phyloP scores from a whole-genome alignment of 441 rosid species.

The Pelargonium cotyledonis region DNA sequence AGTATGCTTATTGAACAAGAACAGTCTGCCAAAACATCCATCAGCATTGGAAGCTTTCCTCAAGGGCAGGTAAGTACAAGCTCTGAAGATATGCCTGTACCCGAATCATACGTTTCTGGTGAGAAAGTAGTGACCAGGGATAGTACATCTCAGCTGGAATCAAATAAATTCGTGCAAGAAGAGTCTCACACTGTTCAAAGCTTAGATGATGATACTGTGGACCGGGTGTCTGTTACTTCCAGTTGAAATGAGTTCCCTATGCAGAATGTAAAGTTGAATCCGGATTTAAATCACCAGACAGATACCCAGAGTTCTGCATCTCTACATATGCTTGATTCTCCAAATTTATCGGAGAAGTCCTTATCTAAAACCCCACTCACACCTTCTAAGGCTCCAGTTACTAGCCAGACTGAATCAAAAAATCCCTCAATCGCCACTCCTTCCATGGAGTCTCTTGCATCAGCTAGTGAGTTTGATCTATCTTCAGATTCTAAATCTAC shows the following conservation, averaged over 20 bases:
- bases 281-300: constrained; percentile 38
- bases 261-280: constrained; percentile 34
- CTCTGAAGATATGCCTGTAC: constrained; percentile 62
- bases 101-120: constrained; percentile 38
- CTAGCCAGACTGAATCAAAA: constrained; percentile 52
- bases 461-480: constrained; percentile 60
- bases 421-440: constrained; percentile 42
- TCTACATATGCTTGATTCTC: constrained; percentile 58
- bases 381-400: constrained; percentile 64
- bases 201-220: constrained; percentile 45
- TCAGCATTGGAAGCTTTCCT: constrained; percentile 89
- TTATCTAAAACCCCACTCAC: constrained; percentile 47
- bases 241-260: constrained; percentile 47
- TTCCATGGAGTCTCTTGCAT: constrained; percentile 60
- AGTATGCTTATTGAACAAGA: constrained; percentile 88
- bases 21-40: constrained; percentile 78
- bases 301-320: constrained; percentile 78
- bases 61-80: constrained; percentile 82
- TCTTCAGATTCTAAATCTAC: constrained; percentile 55
- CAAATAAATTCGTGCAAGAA: constrained; percentile 39
- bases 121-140: constrained; percentile 46
- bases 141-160: constrained; percentile 39
- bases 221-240: constrained; percentile 44
- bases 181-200: constrained; percentile 45
- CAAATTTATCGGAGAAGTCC: constrained; percentile 82